These are phyloP conservation scores for Parathielavia hyrcaniae DNA, from an alignment of 495 filamentous ascomycete species.

Conservation along the genomic window DNA sequence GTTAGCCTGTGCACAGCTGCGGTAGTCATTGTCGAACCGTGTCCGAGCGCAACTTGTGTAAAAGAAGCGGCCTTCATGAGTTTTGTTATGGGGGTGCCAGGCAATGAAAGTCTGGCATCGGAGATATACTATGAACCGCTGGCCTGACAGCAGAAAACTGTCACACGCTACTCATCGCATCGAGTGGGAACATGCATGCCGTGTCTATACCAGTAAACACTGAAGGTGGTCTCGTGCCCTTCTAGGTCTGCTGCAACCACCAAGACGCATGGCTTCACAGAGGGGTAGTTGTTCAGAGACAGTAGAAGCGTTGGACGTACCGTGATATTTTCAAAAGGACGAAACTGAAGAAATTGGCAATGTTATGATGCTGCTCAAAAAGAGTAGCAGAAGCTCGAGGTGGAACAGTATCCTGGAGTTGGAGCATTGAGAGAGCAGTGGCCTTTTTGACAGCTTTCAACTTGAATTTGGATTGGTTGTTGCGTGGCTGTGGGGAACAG, in stretches of 20 bases:
- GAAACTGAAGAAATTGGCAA: not conserved
- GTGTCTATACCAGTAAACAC: no score
- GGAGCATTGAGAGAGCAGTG: slow-evolving; percentile 5
- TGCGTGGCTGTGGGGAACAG: slow-evolving; percentile 21
- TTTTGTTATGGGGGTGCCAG: no score
- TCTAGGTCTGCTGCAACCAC: no score
- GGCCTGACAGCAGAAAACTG: no score
- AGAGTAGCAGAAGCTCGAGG: slow-evolving; percentile 1
- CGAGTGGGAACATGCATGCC: no score
- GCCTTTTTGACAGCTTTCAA: slow-evolving; percentile 30
- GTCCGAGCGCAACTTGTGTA: not conserved
- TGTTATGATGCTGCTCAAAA: not conserved
- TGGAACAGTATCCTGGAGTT: not conserved
- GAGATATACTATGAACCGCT: no score
- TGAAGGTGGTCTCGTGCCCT: no score
- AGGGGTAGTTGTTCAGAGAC: no score
- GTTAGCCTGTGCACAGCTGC: slow-evolving; percentile 4
- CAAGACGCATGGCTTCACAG: not conserved
- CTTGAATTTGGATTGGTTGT: slow-evolving; percentile 24
- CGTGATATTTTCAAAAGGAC: not conserved
- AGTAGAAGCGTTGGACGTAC: not conserved
- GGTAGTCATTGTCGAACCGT: not conserved
- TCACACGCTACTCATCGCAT: no score
- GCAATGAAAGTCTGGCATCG: no score
- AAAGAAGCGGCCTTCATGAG: no score